These are phyloP conservation scores for Coemansia sp. DNA, from an alignment of 192 early-diverging fungal genomes.

Conservation along the genomic window DNA sequence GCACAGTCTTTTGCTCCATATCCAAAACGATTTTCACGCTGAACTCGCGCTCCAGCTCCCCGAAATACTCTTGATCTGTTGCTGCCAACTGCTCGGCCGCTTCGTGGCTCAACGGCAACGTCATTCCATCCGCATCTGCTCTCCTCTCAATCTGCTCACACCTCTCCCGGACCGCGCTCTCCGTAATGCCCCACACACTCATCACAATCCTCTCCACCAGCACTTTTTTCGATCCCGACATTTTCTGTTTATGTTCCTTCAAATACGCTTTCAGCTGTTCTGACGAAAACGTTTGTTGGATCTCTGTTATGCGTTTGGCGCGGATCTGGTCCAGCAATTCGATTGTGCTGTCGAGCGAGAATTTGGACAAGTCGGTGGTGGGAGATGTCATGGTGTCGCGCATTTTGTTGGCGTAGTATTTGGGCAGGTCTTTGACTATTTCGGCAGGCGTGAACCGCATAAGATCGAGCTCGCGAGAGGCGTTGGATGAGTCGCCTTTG, in stretches of 20 bases:
- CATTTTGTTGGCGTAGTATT: slow-evolving; percentile 7
- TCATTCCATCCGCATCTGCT: slow-evolving; percentile 14
- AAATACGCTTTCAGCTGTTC: slow-evolving; percentile 35
- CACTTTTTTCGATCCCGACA: slow-evolving; percentile 19
- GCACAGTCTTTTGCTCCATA: not conserved
- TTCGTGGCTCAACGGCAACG: slow-evolving; percentile 22
- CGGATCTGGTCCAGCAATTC: slow-evolving; percentile 12
- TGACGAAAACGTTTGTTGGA: slow-evolving; percentile 14
- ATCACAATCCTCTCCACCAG: slow-evolving; percentile 32
- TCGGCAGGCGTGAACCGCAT: slow-evolving; percentile 32
- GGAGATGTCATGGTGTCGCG: slow-evolving; percentile 1
- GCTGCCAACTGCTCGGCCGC: slow-evolving; percentile 8
- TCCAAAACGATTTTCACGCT: slow-evolving; percentile 16
- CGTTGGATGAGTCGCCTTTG: not conserved
- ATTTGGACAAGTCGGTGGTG: not conserved
- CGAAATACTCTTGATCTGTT: not conserved
- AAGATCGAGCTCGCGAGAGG: slow-evolving; percentile 19
- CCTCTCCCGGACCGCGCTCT: slow-evolving; percentile 9
- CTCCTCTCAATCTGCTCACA: slow-evolving; percentile 8
- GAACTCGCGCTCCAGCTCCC: slow-evolving; percentile 23
- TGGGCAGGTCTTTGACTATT: slow-evolving; percentile 21
- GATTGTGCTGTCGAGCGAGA: slow-evolving; percentile 6
- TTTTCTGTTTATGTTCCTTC: slow-evolving; percentile 5
- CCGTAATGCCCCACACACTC: slow-evolving; percentile 36
- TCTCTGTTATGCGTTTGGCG: slow-evolving; percentile 3